A percentile compares a stretch with the other conserved stretches of the same genome.
phyloP scores from a whole-genome alignment of 305 asterid genomes.

The Solanum aculeatissimum region DNA sequence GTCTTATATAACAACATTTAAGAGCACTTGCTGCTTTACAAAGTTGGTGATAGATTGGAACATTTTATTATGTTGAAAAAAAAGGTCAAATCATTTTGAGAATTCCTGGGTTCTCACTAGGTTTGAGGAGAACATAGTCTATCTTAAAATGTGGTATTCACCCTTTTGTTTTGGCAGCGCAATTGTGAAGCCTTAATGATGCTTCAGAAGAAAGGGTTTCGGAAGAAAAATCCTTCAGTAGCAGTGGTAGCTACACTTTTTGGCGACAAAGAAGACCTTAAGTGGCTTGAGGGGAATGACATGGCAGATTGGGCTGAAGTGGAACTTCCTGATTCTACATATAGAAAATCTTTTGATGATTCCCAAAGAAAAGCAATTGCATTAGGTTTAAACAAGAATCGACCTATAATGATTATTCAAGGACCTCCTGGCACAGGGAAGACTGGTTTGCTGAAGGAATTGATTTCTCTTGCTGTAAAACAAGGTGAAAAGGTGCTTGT shows the following conservation, averaged over 20 bases:
- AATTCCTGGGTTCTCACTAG: background rate
- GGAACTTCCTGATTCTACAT: constrained; percentile 36
- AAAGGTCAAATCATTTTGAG: background rate
- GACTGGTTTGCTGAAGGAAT: constrained; percentile 73
- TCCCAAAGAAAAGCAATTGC: constrained; percentile 86
- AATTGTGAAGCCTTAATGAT: constrained; percentile 98
- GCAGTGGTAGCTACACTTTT: constrained; percentile 73
- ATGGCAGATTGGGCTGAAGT: constrained; percentile 62
- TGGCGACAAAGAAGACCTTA: constrained; percentile 75
- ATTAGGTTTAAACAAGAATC: constrained; percentile 78
- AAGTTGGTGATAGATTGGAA: background rate
- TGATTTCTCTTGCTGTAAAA: constrained; percentile 64
- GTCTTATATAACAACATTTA: background rate
- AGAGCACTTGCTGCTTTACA: background rate
- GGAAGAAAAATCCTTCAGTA: constrained; percentile 71
- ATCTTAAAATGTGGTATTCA: background rate
- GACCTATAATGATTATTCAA: constrained; percentile 69
- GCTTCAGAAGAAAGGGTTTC: constrained; percentile 96
- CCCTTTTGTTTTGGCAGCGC: constrained; percentile 48
- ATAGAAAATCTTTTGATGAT: constrained; percentile 34
- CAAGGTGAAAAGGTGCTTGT: constrained; percentile 96
- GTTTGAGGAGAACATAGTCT: background rate
- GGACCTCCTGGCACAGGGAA: constrained; percentile 99
- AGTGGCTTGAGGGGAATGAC: constrained; percentile 48
- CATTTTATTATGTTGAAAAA: background rate